These are phyloP conservation scores for Rugonectria rugulosa DNA, from an alignment of 2,329 filamentous ascomycete species.

Conservation along the genomic window DNA sequence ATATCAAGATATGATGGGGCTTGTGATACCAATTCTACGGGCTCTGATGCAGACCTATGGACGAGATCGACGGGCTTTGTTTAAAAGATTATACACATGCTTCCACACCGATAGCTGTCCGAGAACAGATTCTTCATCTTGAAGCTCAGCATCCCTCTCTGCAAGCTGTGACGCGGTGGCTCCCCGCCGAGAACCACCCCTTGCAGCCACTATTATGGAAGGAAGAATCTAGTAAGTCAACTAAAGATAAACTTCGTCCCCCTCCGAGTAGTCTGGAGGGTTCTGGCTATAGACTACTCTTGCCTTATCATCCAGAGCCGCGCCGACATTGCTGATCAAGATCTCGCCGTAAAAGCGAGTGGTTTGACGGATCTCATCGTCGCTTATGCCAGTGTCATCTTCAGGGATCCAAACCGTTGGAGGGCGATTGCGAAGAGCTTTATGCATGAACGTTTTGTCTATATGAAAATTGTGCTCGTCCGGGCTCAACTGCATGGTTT, in stretches of 20 bases:
- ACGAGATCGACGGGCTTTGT: background rate
- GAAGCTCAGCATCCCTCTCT: background rate
- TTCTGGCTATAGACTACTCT: conserved; percentile 85
- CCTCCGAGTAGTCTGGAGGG: conserved; percentile 88
- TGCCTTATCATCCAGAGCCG: conserved; percentile 82
- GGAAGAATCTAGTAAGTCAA: too few species aligned
- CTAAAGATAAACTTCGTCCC: conserved; percentile 85
- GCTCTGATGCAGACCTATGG: background rate
- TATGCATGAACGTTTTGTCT: conserved; percentile 88
- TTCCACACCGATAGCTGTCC: background rate
- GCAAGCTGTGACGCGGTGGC: background rate
- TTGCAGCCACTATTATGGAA: too few species aligned
- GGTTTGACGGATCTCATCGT: conserved; percentile 87
- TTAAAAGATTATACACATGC: background rate
- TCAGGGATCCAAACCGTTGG: conserved; percentile 94
- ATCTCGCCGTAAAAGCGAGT: conserved; percentile 78
- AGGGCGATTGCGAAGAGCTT: conserved; percentile 81
- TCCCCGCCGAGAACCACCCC: background rate
- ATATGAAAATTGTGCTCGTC: conserved; percentile 88
- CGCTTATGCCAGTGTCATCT: conserved; percentile 87
- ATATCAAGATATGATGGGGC: conserved; percentile 7
- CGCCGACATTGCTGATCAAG: conserved; percentile 94
- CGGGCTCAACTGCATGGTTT: conserved; percentile 91
- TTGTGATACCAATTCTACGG: background rate
- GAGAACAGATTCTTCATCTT: background rate